phyloP scores from a whole-genome alignment of 208 protist species.

The Wallacemonas sp. region DNA sequence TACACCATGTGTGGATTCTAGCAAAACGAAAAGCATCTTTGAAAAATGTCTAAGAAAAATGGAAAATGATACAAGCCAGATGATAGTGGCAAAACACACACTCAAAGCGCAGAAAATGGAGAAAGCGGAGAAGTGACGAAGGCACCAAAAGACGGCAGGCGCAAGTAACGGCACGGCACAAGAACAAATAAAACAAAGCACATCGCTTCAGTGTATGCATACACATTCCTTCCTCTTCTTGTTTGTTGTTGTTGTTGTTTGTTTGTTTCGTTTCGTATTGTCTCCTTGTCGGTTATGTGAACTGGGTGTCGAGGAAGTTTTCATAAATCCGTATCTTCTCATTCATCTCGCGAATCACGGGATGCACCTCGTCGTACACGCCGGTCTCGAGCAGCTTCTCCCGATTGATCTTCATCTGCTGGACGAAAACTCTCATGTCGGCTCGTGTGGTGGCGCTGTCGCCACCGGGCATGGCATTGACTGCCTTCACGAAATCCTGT shows the following conservation, averaged over 20 bases:
- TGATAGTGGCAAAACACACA: too few species aligned
- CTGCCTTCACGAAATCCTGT: conserved; percentile 52
- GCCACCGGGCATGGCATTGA: conserved; percentile 16
- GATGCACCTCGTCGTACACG: conserved; percentile 67
- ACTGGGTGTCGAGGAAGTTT: conserved; percentile 43
- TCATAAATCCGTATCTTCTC: conserved; percentile 89
- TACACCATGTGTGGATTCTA: too few species aligned
- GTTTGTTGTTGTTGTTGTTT: too few species aligned
- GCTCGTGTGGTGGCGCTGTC: conserved; percentile 33
- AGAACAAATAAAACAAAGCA: too few species aligned
- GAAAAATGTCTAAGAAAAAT: too few species aligned
- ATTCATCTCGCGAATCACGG: conserved; percentile 75
- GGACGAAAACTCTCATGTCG: conserved; percentile 81
- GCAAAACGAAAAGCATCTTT: too few species aligned
- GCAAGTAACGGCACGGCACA: too few species aligned
- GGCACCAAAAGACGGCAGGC: too few species aligned
- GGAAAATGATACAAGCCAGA: too few species aligned
- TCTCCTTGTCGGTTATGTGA: neutral
- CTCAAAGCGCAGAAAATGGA: too few species aligned
- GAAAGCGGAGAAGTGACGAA: too few species aligned
- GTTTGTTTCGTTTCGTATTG: neutral
- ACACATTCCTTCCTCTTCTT: too few species aligned
- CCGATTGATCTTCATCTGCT: conserved; percentile 75
- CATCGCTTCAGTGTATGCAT: neutral
- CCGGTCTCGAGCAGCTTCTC: conserved; percentile 81